Base-by-base conservation (phyloP, 305 asterid species). In the Stenogyne calaminthoides region DNA sequence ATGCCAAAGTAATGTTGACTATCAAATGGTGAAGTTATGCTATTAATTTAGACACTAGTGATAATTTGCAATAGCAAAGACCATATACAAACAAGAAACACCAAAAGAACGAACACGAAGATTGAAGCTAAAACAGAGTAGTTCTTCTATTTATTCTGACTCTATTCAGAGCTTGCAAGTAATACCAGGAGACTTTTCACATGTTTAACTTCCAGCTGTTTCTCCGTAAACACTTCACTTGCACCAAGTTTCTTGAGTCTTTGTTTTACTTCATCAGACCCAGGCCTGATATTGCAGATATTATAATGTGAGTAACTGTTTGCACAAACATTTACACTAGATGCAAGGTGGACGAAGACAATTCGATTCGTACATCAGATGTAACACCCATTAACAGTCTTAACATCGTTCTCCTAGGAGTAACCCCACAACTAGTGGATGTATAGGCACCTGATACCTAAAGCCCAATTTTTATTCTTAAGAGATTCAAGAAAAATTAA, bases 201-300 rank as follows among this genome's bases (percentile, higher is more conserved):
- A 72, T 84, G 86, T 85, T 86, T 95, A 67, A 90, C 87, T 76
- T 86, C 90, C 83, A 91, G 88, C 79, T 95, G 92, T 61, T 88
- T 84, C 91, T 92, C 95, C 3, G 92, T 92, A 68, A 84, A 95
- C 71, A 92, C 96, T 87, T 85, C 91, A 84, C 76, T 84, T 12
- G 98, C 97, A 71, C 99, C 99, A 6, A 95, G 92, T 75, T 81
- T 84, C 82, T 67, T 84, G 77, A 95, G 98, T 82, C 81, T 90
- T 77, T 83, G 87, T 87, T 85, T 88, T 70, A 72, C 98, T 76
- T 88, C 94, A 78, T 90, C 92, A 60, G 97, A 89, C 78, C 97
- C 98, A 9, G 88, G 83, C 88, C 97, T 89, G 92, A 51, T 51
- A 76, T 20, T 8, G 51, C 37, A 69, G 61, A 76, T 49, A 60